Conservation (phyloP, 2,329 filamentous ascomycete species). For the Zymoseptoria passerinii region DNA sequence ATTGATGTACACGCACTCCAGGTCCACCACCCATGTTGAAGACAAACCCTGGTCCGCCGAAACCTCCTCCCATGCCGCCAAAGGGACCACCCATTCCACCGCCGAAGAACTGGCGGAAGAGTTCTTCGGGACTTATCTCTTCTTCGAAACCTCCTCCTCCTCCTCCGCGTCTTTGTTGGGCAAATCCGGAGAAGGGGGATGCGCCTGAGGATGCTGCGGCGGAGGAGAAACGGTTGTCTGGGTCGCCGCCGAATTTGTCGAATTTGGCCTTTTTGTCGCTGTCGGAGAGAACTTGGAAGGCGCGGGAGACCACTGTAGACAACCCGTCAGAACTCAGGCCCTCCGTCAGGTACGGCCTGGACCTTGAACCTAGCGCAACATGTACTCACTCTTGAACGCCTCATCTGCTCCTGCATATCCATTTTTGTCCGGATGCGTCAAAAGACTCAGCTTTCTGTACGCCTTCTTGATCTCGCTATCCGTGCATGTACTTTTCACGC, state of each 20-base stretch:
- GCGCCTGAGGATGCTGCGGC: conserved; percentile 45
- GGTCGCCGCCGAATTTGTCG: conserved; percentile 84
- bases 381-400: conserved; percentile 74
- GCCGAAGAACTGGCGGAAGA: conserved; percentile 95
- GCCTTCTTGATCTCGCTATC: conserved; percentile 95
- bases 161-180: conserved; percentile 36
- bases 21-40: conserved; percentile 84
- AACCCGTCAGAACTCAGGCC: background rate
- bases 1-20: conserved; percentile 89
- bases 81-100: conserved; percentile 53
- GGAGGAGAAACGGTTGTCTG: conserved; percentile 72
- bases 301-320: conserved; percentile 68
- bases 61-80: conserved; percentile 18
- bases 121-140: conserved; percentile 90
- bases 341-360: background rate
- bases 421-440: conserved; percentile 99
- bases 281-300: conserved; percentile 88
- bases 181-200: conserved; percentile 58
- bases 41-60: conserved; percentile 73
- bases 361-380: background rate
- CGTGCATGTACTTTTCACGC: conserved; percentile 54
- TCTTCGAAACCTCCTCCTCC: conserved; percentile 65
- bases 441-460: conserved; percentile 84
- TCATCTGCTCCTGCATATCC: conserved; percentile 91
- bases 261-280: conserved; percentile 85